A percentile compares a stretch with the other conserved stretches of the same genome.
phyloP scores from a whole-genome alignment of 1,284 basidiomycete species.

The Microstroma glucosiphilum region DNA sequence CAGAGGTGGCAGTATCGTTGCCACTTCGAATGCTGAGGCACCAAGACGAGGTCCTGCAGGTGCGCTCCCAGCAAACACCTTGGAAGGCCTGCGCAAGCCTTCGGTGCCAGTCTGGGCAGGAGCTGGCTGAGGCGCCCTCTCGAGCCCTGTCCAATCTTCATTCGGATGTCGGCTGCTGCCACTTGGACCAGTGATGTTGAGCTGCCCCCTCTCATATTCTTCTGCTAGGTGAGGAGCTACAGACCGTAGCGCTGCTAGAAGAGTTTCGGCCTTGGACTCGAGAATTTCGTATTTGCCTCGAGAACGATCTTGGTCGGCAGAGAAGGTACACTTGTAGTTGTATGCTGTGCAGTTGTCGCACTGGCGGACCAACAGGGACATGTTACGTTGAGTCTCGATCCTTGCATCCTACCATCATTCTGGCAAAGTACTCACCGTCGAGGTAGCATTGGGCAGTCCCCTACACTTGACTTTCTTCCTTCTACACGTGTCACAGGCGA shows the following conservation, averaged over 20 bases:
- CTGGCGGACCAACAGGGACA: too few species aligned
- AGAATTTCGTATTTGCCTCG: constrained; percentile 45
- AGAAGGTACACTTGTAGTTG: constrained; percentile 37
- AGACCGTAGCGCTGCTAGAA: constrained; percentile 31
- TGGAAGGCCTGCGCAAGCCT: not conserved
- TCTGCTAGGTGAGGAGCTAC: constrained; percentile 36
- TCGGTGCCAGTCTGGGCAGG: not conserved
- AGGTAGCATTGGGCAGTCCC: constrained; percentile 33
- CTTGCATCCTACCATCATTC: constrained; percentile 14
- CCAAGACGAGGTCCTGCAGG: not conserved
- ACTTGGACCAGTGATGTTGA: constrained; percentile 21
- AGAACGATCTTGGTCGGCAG: constrained; percentile 29
- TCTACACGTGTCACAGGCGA: constrained; percentile 41
- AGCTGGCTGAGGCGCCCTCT: constrained; percentile 2
- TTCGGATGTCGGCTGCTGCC: not conserved
- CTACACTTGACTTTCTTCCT: constrained; percentile 43
- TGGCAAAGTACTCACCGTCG: constrained; percentile 22
- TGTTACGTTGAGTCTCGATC: too few species aligned
- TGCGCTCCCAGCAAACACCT: not conserved
- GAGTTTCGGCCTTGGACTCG: constrained; percentile 40
- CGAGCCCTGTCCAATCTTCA: constrained; percentile 2
- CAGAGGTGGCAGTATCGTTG: not conserved
- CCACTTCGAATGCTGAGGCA: not conserved
- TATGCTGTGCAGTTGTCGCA: constrained; percentile 22
- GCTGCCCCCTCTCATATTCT: constrained; percentile 34